Evolutionary conservation across 176 grass and related monocot genomes (phyloP), one percentile per base, ranked within the genome.

Genomic region (Oryza officinalis): DNA sequence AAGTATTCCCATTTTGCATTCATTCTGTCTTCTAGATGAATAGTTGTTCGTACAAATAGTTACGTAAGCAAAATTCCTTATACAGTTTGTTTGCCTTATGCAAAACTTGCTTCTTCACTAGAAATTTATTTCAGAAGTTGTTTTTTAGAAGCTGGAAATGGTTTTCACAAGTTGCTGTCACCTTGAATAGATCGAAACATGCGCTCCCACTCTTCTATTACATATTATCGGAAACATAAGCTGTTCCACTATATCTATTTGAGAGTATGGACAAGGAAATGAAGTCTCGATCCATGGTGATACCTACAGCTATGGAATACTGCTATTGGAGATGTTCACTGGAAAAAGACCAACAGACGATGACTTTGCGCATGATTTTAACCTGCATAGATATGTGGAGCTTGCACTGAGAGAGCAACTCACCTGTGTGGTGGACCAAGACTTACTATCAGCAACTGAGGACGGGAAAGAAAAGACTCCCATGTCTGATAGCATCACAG

Each of bases 251-350:
- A 43, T 18, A 8, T 45, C 25, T 30, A 6, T 81, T 59, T 8
- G 47, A 81, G 79, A 71, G 49, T 81, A 81, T 12, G 67, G 79
- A 4, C 79, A 71, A 40, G 79, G 49, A 37, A 81, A 81, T 81
- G 67, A 79, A 66, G 61, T 66, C 76, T 79, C 76, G 4, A 27
- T 45, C 40, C 28, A 30, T 46, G 76, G 76, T 60, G 79, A 81
- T 81, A 40, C 10, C 32, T 81, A 81, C 10, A 81, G 67, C 67
- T 81, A 41, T 7, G 79, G 79, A 13, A 71, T 81, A 40, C 47
- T 81, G 23, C 3, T 81, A 67, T 59, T 71, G 52, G 79, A 81
- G 67, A 60, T 81, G 67, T 60, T 81, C 79, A 81, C 79, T 40
- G 67, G 79, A 13, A 81, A 70, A 81, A 81, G 79, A 26, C 79